Percentiles rank a stretch among this genome's conserved stretches.
Conservation (phyloP, 2,329 filamentous ascomycete genomes). For the Chaetothyriales sp. region DNA sequence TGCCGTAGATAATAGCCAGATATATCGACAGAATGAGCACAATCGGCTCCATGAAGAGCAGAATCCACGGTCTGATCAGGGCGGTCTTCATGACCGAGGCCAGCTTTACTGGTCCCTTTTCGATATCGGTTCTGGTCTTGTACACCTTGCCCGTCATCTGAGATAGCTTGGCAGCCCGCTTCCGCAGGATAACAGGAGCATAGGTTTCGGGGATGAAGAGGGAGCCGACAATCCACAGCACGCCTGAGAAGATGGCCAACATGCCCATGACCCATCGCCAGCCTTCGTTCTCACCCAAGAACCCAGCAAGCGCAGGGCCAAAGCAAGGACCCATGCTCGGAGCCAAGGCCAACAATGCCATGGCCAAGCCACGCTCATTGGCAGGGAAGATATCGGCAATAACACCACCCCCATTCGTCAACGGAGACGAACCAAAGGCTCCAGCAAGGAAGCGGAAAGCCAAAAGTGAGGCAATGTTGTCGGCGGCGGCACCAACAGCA, state of each 20-base stretch:
- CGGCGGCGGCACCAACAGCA: slow-evolving; percentile 41
- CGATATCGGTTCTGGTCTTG: slow-evolving; percentile 36
- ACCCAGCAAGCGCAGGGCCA: slow-evolving; percentile 53
- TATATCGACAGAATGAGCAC: slow-evolving; percentile 47
- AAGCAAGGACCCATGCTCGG: slow-evolving; percentile 51
- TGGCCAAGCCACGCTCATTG: slow-evolving; percentile 40
- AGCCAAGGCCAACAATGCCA: slow-evolving; percentile 49
- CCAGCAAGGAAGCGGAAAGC: slow-evolving; percentile 54
- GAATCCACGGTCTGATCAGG: slow-evolving; percentile 51
- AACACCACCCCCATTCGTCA: slow-evolving; percentile 48
- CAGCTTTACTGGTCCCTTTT: slow-evolving; percentile 30
- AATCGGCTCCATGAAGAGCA: slow-evolving; percentile 57
- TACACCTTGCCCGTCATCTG: slow-evolving; percentile 42
- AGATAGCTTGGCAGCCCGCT: slow-evolving; percentile 37
- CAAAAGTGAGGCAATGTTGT: slow-evolving; percentile 45
- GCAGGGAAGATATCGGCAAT: slow-evolving; percentile 46
- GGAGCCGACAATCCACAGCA: slow-evolving; percentile 41
- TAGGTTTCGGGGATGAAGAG: slow-evolving; percentile 46
- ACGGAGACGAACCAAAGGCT: slow-evolving; percentile 44
- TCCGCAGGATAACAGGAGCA: slow-evolving; percentile 39
- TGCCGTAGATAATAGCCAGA: slow-evolving; percentile 37
- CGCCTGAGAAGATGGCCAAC: slow-evolving; percentile 47
- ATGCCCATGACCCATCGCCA: slow-evolving; percentile 57
- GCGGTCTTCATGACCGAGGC: slow-evolving; percentile 39
- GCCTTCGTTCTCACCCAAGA: slow-evolving; percentile 46